A percentile compares a stretch with the other conserved stretches of the same genome.
Conservation (phyloP, 2,329 filamentous ascomycete genomes). For the Colletotrichum sp. region DNA sequence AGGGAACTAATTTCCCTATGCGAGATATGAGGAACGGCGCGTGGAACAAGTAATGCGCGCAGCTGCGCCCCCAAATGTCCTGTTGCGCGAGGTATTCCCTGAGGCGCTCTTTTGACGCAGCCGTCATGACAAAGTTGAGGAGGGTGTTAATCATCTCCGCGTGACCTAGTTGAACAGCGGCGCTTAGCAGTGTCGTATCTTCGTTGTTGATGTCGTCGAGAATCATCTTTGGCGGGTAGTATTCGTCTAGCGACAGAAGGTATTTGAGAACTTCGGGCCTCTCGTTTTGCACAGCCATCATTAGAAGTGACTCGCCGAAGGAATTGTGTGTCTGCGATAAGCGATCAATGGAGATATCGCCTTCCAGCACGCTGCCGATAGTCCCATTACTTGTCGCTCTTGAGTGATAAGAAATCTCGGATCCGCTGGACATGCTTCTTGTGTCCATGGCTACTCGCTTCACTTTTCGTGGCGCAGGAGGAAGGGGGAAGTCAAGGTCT, state of each 20-base stretch:
- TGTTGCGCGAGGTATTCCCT: constrained; percentile 74
- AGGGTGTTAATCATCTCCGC: constrained; percentile 76
- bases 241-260: constrained; percentile 76
- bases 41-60: constrained; percentile 96
- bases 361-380: constrained; percentile 75
- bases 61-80: constrained; percentile 85
- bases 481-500: constrained; percentile 28
- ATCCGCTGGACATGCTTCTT: constrained; percentile 85
- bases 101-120: constrained; percentile 60
- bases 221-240: constrained; percentile 74
- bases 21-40: constrained; percentile 79
- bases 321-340: constrained; percentile 73
- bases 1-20: constrained; percentile 81
- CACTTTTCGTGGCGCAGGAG: constrained; percentile 52
- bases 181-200: constrained; percentile 86
- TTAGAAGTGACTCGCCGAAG: constrained; percentile 81
- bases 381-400: constrained; percentile 80
- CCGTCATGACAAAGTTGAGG: constrained; percentile 71
- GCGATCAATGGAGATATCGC: constrained; percentile 83
- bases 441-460: constrained; percentile 92
- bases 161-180: constrained; percentile 86
- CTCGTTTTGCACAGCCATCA: constrained; percentile 82
- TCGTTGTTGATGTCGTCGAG: constrained; percentile 88
- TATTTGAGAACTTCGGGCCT: constrained; percentile 78
- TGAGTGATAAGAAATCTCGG: constrained; percentile 83